These are phyloP conservation scores for Inosperma sp. DNA, from an alignment of 768 basidiomycete species.

Conservation along the genomic window DNA sequence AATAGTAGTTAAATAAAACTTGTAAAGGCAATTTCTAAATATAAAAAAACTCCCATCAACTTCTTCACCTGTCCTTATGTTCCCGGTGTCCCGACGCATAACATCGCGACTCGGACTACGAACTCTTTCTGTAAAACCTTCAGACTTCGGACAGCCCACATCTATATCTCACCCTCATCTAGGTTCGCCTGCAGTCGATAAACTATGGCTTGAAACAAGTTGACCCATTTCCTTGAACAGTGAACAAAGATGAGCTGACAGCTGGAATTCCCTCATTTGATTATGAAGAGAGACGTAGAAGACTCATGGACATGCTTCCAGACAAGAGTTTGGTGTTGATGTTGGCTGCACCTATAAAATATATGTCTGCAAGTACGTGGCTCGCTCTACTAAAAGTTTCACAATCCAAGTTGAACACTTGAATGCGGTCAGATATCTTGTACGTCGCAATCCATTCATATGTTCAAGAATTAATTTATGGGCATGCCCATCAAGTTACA, in stretches of 20 bases:
- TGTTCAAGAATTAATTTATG: background rate
- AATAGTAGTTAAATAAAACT: too few relatives aligned
- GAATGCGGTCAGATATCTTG: conserved; percentile 60
- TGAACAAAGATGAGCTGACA: conserved; percentile 65
- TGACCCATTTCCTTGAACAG: conserved; percentile 26
- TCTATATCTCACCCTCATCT: conserved; percentile 80
- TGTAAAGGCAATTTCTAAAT: too few relatives aligned
- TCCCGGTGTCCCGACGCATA: conserved; percentile 19
- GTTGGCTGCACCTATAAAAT: conserved; percentile 76
- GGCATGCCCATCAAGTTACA: conserved; percentile 58
- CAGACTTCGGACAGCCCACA: conserved; percentile 75
- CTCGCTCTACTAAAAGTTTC: conserved; percentile 2
- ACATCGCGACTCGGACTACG: conserved; percentile 19
- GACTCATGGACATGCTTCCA: conserved; percentile 70
- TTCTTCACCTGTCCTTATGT: conserved; percentile 20
- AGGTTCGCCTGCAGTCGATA: conserved; percentile 30
- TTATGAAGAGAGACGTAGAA: conserved; percentile 66
- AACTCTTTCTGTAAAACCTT: conserved; percentile 52
- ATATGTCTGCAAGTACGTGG: conserved; percentile 74
- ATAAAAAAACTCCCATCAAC: background rate
- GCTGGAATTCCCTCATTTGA: conserved; percentile 76
- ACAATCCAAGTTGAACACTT: background rate
- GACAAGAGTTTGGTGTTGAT: conserved; percentile 71
- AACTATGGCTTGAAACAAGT: background rate
- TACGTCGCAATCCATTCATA: conserved; percentile 38